Base-by-base conservation (phyloP, 495 filamentous ascomycete genomes). In the Penicillium lagena region DNA sequence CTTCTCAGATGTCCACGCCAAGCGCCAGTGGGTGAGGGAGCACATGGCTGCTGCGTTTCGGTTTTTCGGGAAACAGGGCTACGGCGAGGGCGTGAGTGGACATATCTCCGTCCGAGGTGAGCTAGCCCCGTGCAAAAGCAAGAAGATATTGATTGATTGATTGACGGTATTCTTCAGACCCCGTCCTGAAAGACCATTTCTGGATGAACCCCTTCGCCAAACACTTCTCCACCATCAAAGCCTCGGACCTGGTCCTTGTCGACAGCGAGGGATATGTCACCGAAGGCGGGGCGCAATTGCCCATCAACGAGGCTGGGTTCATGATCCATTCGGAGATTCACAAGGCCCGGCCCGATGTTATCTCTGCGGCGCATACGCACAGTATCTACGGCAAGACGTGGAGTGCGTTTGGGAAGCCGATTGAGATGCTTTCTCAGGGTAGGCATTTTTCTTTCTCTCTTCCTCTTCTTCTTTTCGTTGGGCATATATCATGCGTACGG, bases 11-110 rank as follows among this genome's bases (percentile, higher is more conserved):
- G 63, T 72, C 1, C 71, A 80, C 34, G 77, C 77, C 33, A 75
- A 86, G 57, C 74, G 85, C 13, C 56, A 81, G 46, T 85, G 81
- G 70, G 74, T 83, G 49, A 87, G 84, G 49, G 79, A 86, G 55
- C 81, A 82, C 43, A 78, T 87, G 58, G 82, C 82, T 0, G 81
- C 80, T 43, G 83, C 81, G n/a, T 88, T 83, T 53, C 76, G 82
- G 4, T 75, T 82, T 57, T 88, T 87, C 51, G 82, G 80, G 11
- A 80, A 80, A 47, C 65, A 78, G 29, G 83, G 83, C 7, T 86
- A 85, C 51, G 82, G 80, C 41, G 83, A 87, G 51, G 84, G 84
- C 4, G 75, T 86, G 36, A 82, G 81, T 9, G 79, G 82, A 2
- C 82, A 86, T 54, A 80, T 78, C 45, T 78, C 63, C 27, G 70